A percentile compares a stretch with the other conserved stretches of the same genome.
phyloP scores from a whole-genome alignment of 768 basidiomycete species.

The Paxillus rubicundulus region DNA sequence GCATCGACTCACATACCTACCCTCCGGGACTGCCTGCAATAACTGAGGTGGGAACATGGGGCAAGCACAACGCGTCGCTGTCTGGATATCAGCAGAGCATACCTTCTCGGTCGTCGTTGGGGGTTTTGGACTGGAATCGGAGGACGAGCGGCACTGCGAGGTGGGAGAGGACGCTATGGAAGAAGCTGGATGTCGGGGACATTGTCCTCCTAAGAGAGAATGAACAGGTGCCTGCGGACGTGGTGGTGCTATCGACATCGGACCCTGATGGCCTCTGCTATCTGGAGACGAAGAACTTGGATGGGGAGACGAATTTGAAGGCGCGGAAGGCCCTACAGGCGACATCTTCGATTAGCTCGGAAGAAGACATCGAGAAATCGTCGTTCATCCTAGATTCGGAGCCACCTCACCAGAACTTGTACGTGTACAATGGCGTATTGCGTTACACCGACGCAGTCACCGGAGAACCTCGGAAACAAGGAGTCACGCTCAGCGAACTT shows the following conservation, averaged over 20 bases:
- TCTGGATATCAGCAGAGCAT: constrained; percentile 54
- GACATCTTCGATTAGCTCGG: constrained; percentile 70
- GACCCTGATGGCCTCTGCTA: constrained; percentile 92
- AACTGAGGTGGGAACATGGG: constrained; percentile 36
- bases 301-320: constrained; percentile 97
- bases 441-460: constrained; percentile 59
- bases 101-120: constrained; percentile 53
- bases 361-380: constrained; percentile 88
- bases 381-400: constrained; percentile 91
- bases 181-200: constrained; percentile 98
- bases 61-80: constrained; percentile 38
- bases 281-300: constrained; percentile 96
- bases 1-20: constrained; percentile 64
- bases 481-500: constrained; percentile 88
- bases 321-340: constrained; percentile 73
- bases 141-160: constrained; percentile 66
- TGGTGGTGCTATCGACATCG: constrained; percentile 88
- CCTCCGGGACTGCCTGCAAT: constrained; percentile 44
- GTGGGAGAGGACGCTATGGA: constrained; percentile 98
- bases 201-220: constrained; percentile 87
- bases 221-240: constrained; percentile 95
- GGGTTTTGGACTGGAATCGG: constrained; percentile 81
- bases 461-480: constrained; percentile 57
- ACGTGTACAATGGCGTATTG: constrained; percentile 84
- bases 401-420: constrained; percentile 90